Base-by-base conservation (phyloP, 2,329 filamentous ascomycete species). In the Ophiognomonia clavigignenti-juglandacearum region DNA sequence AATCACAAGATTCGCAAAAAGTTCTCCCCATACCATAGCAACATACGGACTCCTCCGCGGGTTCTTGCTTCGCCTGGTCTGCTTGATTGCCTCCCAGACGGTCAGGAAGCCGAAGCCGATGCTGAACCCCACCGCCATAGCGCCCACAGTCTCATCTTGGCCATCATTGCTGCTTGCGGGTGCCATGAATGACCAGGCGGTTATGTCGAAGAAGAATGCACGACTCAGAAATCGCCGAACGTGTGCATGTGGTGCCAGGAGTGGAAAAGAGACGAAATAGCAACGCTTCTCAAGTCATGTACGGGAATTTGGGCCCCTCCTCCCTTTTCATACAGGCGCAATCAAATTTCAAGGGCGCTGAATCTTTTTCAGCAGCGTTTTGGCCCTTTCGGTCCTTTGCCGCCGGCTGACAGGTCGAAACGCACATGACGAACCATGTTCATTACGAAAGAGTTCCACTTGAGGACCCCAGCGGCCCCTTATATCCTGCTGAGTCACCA, bases 1-100 rank as follows among this genome's bases (percentile, higher is more conserved):
- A 41, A 72, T 68, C 8, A 54, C 53, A 1, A 69, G 20, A 42
- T 68, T 72, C 10, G 66, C 66, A 1, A 61, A 4, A 4, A 72
- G 64, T 44, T 74, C 70, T 14, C 64, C 59, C 71, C 72, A 75
- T 7, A 74, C 58, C 70, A 73, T 71, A 53, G 66, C 64, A 14
- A 72, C 61, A 49, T 73, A 73, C 4, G 59, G 50, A 37, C 62
- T 67, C 20, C 64, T 59, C 1, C 46, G 40, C 11, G 46, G 46
- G 20, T 48, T 48, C 36, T 61, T 57, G 22, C 69, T 64, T 43
- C 64, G 61, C n/a, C 58, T 53, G 1, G 69, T 70, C 47, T 72
- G 70, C 52, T 67, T 68, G 32, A 65, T 59, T 4, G 66, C 69
- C 50, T 65, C 65, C 64, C 66, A 67, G 13, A 60, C 59, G 2